Evolutionary conservation across 805 yeast species (phyloP), one percentile per base, ranked within the genome.

Genomic region (Barnettozyma sucrosica): DNA sequence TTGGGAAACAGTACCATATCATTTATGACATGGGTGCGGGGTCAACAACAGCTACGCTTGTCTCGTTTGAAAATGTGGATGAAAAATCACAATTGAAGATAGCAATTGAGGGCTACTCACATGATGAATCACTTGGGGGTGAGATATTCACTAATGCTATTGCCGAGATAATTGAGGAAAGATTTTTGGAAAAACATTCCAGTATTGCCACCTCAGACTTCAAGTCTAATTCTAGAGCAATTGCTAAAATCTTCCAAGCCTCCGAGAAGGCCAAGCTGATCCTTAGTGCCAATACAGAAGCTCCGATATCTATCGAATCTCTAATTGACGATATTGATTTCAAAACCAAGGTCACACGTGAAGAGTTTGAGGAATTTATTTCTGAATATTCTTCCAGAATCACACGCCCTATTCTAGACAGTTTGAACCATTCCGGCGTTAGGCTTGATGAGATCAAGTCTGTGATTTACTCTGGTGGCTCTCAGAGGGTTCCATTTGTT

Each of bases 11-110:
- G 55, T 75, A 80, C 58, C 86, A 86, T 61, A 62, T 89, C 43
- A 76, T 93, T 32, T 89, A 83, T 62, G 99, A 93, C 64, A 78
- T 86, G 77, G 99, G 99, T 41, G 92, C 96, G 5, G 95, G 95
- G 1, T 83, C 95, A 1, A 85, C 95, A 0, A 79, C 83, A 47
- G 95, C 96, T 2, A 85, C 98, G 0, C 68, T 93, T n/a, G 78
- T 89, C 44, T 80, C 90, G 1, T 72, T 83, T 52, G 64, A 66
- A 16, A 77, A 77, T 20, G 64, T 62, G 41, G 69, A 70, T 23
- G 69, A 70, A 30, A 69, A 71, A 9, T 65, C 74, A 9, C 70
- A 71, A 1, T 53, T 68, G 19, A 55, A 52, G n/a, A 68, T 89
- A 34, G 84, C 80, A 34, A 75, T 88, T 24, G 85, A 81, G 60